Evolutionary conservation across 208 protist species (phyloP).

Genomic region (Lotmaria passim): DNA sequence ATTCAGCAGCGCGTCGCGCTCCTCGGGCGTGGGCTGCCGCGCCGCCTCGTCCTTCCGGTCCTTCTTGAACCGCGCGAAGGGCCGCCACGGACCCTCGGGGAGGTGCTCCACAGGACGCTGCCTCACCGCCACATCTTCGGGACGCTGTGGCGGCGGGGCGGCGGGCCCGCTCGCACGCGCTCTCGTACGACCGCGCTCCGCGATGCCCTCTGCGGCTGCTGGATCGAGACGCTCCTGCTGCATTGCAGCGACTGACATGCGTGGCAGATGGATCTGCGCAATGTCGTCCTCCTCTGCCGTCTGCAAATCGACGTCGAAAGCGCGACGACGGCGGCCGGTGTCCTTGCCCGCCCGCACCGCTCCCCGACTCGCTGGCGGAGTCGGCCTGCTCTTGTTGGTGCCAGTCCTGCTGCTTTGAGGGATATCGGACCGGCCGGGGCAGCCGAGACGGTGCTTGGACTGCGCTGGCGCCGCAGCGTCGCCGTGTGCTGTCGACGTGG

Average conservation of each 20-base stretch:
- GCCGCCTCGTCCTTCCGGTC: slow-evolving; percentile 35
- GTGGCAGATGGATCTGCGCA: slow-evolving; percentile 26
- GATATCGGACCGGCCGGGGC: neutral
- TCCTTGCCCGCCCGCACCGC: neutral
- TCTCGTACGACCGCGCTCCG: neutral
- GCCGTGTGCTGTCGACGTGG: neutral
- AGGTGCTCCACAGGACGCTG: slow-evolving; percentile 44
- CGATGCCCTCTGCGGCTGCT: too few relatives aligned
- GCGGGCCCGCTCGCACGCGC: neutral
- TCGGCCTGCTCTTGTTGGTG: too few relatives aligned
- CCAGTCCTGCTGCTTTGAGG: neutral
- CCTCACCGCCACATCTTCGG: slow-evolving; percentile 30
- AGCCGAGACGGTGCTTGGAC: neutral
- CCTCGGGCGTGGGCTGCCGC: slow-evolving; percentile 71
- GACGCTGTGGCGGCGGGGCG: slow-evolving; percentile 7
- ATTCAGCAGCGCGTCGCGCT: slow-evolving; percentile 72
- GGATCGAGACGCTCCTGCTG: slow-evolving; percentile 27
- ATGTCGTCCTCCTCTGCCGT: slow-evolving; percentile 23
- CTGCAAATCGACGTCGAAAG: neutral
- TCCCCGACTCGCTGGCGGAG: neutral
- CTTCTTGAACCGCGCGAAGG: slow-evolving; percentile 69
- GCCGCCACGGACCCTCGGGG: slow-evolving; percentile 74
- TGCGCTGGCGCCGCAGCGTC: neutral
- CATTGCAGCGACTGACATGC: slow-evolving; percentile 48
- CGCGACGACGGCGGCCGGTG: slow-evolving; percentile 9